phyloP scores from a whole-genome alignment of 1,284 basidiomycete species.

The Salmacisia buchloeana region DNA sequence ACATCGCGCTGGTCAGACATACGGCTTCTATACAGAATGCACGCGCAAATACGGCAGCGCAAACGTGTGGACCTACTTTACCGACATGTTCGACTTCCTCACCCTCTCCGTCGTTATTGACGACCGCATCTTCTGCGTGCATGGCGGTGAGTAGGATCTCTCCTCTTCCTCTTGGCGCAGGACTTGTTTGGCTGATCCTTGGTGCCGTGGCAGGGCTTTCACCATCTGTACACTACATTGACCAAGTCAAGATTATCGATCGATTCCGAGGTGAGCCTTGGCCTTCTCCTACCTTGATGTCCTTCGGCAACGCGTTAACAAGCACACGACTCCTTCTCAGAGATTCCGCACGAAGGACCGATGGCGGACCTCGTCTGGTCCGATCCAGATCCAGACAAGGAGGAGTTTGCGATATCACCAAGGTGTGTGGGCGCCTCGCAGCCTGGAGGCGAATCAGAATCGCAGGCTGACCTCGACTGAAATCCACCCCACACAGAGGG shows the following conservation, averaged over 20 bases:
- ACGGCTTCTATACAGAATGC: constrained; percentile 99
- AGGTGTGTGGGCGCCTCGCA: too few species aligned
- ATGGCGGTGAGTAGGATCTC: constrained; percentile 60
- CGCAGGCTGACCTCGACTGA: neutral
- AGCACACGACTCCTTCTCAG: constrained; percentile 53
- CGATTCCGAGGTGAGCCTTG: constrained; percentile 72
- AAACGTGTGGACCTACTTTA: constrained; percentile 98
- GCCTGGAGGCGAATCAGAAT: too few species aligned
- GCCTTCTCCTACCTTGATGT: neutral
- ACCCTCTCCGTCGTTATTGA: constrained; percentile 97
- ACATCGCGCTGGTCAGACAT: constrained; percentile 64
- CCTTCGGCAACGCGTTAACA: neutral
- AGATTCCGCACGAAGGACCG: constrained; percentile 98
- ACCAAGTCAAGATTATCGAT: constrained; percentile 99
- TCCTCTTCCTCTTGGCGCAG: neutral
- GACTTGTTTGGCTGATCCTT: neutral
- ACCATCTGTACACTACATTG: constrained; percentile 96
- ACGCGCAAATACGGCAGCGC: constrained; percentile 85
- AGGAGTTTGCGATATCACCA: constrained; percentile 97
- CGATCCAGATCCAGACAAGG: constrained; percentile 97
- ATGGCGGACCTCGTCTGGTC: constrained; percentile 99
- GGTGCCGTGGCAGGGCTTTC: constrained; percentile 60
- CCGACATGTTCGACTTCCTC: constrained; percentile 99
- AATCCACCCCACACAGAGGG: constrained; percentile 60
- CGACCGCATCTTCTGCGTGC: constrained; percentile 97